Conservation (phyloP, 1,139 yeast genomes). For the Sugiyamaella japonica region DNA sequence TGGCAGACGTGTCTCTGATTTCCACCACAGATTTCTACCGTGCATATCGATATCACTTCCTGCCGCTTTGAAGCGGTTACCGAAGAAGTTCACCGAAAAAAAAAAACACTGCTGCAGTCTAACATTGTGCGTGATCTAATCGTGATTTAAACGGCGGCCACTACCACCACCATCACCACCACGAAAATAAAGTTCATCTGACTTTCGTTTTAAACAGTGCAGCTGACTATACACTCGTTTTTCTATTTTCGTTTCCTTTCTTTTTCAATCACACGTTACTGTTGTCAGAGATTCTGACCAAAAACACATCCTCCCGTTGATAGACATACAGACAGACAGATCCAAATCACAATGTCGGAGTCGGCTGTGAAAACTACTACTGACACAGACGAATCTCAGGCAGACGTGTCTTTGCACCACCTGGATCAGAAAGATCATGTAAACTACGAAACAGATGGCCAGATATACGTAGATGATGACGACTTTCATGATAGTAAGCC, state of each 20-base stretch:
- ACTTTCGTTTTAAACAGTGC: too few species aligned
- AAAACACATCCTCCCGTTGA: background rate
- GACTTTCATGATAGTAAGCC: conserved; percentile 26
- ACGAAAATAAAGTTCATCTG: background rate
- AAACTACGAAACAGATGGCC: conserved; percentile 2
- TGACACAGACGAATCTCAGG: background rate
- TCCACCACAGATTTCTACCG: background rate
- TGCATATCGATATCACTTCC: background rate
- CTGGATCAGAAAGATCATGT: background rate
- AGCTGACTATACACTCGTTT: too few species aligned
- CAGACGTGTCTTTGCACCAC: background rate
- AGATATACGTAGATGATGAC: conserved; percentile 18
- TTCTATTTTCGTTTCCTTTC: background rate
- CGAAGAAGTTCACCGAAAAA: background rate
- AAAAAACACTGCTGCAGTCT: background rate
- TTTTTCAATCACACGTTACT: background rate
- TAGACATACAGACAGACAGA: background rate
- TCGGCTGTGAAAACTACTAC: background rate
- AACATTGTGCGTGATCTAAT: background rate
- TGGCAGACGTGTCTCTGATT: background rate
- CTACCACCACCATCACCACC: too few species aligned
- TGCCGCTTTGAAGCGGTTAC: background rate
- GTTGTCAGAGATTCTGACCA: background rate
- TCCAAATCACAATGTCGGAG: background rate
- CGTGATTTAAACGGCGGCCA: too few species aligned